Evolutionary conservation across 441 rosid species (phyloP).

Genomic region (Populus hybrid): DNA sequence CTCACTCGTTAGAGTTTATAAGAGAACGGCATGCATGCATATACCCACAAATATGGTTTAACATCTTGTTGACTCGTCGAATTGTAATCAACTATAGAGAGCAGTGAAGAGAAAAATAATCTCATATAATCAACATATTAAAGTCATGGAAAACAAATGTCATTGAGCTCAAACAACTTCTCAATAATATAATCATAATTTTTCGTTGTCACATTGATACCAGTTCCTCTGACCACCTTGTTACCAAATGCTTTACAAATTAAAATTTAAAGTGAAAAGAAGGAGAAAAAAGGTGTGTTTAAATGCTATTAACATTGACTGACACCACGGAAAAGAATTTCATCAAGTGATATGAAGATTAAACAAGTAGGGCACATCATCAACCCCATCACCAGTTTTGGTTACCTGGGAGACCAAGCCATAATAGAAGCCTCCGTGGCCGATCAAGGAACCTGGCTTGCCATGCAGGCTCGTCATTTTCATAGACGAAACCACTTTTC

Average conservation of each 20-base stretch:
- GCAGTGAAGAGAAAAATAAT: too few relatives aligned
- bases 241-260: neutral
- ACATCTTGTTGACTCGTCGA: too few relatives aligned
- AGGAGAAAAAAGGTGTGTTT: neutral
- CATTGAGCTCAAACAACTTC: neutral
- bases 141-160: neutral
- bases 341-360: neutral
- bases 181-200: neutral
- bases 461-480: conserved; percentile 90
- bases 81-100: neutral
- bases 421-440: conserved; percentile 66
- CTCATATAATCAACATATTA: neutral
- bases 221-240: neutral
- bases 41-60: too few relatives aligned
- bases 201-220: neutral
- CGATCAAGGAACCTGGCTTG: conserved; percentile 85
- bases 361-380: neutral
- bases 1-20: too few relatives aligned
- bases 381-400: conserved; percentile 23
- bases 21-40: too few relatives aligned
- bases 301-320: neutral
- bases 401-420: conserved; percentile 47
- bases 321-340: neutral
- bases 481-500: conserved; percentile 67
- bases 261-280: too few relatives aligned